A percentile compares a stretch with the other conserved stretches of the same genome.
Conservation (phyloP, 345 rosid species). For the Bruguiera gymnorhiza region DNA sequence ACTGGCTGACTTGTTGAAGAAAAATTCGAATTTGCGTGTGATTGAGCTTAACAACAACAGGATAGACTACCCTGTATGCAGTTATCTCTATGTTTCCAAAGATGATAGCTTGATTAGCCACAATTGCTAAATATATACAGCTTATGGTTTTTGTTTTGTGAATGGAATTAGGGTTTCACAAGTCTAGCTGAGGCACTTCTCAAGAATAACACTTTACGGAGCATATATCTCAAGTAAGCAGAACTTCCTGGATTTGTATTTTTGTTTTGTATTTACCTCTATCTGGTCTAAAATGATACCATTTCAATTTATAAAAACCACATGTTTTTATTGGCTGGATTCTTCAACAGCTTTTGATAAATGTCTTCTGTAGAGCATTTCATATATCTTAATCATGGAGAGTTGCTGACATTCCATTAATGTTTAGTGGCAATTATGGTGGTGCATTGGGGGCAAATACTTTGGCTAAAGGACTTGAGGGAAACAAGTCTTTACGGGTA, state of each 20-base stretch:
- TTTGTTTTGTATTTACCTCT: conserved; percentile 7
- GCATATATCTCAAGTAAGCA: conserved; percentile 84
- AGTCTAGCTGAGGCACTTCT: conserved; percentile 82
- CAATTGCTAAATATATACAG: conserved; percentile 27
- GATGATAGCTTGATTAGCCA: conserved; percentile 11
- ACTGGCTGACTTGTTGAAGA: conserved; percentile 83
- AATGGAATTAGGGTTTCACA: conserved; percentile 88
- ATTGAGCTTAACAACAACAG: conserved; percentile 88
- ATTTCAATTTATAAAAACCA: not conserved
- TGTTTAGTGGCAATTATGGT: conserved; percentile 86
- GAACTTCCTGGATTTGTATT: conserved; percentile 6
- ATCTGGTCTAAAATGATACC: not conserved
- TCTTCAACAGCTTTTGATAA: conserved; percentile 17
- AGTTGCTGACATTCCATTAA: conserved; percentile 28
- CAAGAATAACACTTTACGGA: conserved; percentile 63
- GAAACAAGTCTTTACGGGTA: conserved; percentile 84
- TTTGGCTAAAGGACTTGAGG: conserved; percentile 87
- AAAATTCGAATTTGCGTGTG: conserved; percentile 66
- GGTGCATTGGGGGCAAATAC: conserved; percentile 97
- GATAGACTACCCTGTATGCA: conserved; percentile 94
- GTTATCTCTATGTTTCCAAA: conserved; percentile 13
- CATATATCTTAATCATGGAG: conserved; percentile 15
- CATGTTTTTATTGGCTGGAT: conserved; percentile 6
- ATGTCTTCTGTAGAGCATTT: conserved; percentile 9
- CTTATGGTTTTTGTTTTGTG: conserved; percentile 25